Base-by-base conservation (phyloP, 768 basidiomycete genomes). In the Stropharia rugosoannulata region DNA sequence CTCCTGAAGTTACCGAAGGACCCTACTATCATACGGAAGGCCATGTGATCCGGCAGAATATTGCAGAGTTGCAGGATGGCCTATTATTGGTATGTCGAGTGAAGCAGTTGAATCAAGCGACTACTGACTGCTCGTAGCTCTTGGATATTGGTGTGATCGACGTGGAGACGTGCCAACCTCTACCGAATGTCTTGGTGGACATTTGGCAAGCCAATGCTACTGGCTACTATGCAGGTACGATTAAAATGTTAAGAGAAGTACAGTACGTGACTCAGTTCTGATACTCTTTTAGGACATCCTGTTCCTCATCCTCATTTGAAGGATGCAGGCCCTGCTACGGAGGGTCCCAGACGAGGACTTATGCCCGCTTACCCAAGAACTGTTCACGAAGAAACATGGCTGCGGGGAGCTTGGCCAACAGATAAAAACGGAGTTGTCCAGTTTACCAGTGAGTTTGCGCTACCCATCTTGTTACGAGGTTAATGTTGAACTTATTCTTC, bases 131-230 rank as follows among this genome's bases (percentile, higher is more conserved):
- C 39, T 32, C 29, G 19, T 54, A 79, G 76, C 69, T 81, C 4
- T 69, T 83, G 15, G 80, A 83, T 54, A 81, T 83, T 19, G 81
- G 81, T 9, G 81, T 83, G 0, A 81, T 83, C 19, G 81, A 83
- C 51, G 77, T 83, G 0, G 77, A 83, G 58, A 82, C 81, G 13
- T 83, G 81, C 67, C 67, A 76, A 56, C 81, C 81, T 4, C 69
- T 81, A 0, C 80, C 80, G 0, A 80, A 83, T 51, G 79, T 80
- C 35, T 71, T 83, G n/a, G 80, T 83, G 3, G 81, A 83, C 56
- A 78, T 83, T 41, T 83, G 81, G 81, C 79, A 80, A 58, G 80
- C 81, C 3, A 83, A 83, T 57, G 77, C 81, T 5, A 83, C 81
- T 0, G 81, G 81, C 0, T 70, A 70, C 50, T 83, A 83, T 55